Conservation (phyloP, 2,329 filamentous ascomycete genomes). For the Colletotrichum lini region DNA sequence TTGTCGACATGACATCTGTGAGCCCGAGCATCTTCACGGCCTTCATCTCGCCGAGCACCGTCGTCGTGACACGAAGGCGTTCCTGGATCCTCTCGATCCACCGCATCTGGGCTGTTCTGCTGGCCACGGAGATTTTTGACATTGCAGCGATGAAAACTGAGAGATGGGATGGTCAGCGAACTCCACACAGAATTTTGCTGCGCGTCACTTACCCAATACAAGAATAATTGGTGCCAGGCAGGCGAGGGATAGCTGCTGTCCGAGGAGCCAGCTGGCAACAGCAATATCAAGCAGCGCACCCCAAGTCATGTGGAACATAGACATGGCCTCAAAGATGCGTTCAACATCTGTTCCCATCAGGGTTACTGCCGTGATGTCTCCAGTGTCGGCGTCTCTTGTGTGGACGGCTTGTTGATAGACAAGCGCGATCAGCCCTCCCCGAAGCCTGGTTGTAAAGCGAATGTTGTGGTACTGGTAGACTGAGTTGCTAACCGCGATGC, state of each 20-base stretch:
- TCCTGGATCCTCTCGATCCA: conserved; percentile 62
- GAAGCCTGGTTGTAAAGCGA: conserved; percentile 45
- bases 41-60: conserved; percentile 60
- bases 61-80: conserved; percentile 57
- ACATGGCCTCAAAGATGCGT: conserved; percentile 46
- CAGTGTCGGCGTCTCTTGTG: conserved; percentile 44
- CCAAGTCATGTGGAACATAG: conserved; percentile 49
- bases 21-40: conserved; percentile 61
- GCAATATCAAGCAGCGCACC: conserved; percentile 47
- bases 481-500: conserved; percentile 48
- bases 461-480: conserved; percentile 46
- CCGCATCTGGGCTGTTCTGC: conserved; percentile 46
- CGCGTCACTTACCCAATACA: conserved; percentile 34
- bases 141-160: conserved; percentile 45
- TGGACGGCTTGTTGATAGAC: conserved; percentile 46
- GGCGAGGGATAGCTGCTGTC: conserved; percentile 48
- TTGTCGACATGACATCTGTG: conserved; percentile 44
- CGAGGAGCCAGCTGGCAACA: conserved; percentile 50
- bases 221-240: conserved; percentile 47
- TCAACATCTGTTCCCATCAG: conserved; percentile 54
- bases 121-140: conserved; percentile 41
- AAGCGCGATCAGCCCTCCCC: conserved; percentile 46
- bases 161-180: no score
- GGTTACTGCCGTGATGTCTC: conserved; percentile 48
- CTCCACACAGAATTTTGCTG: no score